phyloP scores from a whole-genome alignment of 2,329 filamentous ascomycete species.

The Arthrobotrys musiformis region DNA sequence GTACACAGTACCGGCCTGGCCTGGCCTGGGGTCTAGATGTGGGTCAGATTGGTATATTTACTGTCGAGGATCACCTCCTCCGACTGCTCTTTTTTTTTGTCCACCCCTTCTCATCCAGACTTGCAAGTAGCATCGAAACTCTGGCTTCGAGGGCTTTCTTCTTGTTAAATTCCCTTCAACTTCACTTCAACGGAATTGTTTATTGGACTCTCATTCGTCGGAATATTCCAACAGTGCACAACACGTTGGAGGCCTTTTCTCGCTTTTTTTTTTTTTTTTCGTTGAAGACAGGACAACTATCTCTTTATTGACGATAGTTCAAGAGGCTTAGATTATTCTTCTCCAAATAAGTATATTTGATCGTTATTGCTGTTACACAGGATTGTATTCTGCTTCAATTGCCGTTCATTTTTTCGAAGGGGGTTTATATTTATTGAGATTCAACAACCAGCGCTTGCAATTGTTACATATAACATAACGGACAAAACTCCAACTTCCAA shows the following conservation, averaged over 20 bases:
- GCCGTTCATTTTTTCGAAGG: neutral
- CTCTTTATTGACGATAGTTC: slow-evolving; percentile 44
- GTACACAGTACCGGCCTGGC: neutral
- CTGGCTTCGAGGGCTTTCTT: neutral
- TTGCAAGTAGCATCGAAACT: slow-evolving; percentile 21
- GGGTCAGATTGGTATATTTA: slow-evolving; percentile 34
- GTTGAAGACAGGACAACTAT: no score
- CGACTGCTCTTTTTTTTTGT: neutral
- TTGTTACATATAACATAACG: neutral
- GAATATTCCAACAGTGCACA: neutral
- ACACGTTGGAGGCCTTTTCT: neutral
- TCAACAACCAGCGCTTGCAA: neutral
- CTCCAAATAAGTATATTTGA: neutral
- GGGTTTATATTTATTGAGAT: neutral
- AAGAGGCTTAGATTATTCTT: neutral
- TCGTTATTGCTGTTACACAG: neutral
- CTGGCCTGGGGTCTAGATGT: neutral
- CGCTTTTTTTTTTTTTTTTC: no score
- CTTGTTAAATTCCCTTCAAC: neutral
- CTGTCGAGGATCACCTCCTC: slow-evolving; percentile 24
- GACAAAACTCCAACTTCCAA: neutral
- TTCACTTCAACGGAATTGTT: neutral
- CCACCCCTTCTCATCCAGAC: slow-evolving; percentile 7
- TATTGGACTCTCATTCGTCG: neutral
- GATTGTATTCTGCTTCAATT: neutral